These are phyloP conservation scores for Sarocladium oryzae DNA, from an alignment of 2,329 filamentous ascomycete species.

Conservation along the genomic window DNA sequence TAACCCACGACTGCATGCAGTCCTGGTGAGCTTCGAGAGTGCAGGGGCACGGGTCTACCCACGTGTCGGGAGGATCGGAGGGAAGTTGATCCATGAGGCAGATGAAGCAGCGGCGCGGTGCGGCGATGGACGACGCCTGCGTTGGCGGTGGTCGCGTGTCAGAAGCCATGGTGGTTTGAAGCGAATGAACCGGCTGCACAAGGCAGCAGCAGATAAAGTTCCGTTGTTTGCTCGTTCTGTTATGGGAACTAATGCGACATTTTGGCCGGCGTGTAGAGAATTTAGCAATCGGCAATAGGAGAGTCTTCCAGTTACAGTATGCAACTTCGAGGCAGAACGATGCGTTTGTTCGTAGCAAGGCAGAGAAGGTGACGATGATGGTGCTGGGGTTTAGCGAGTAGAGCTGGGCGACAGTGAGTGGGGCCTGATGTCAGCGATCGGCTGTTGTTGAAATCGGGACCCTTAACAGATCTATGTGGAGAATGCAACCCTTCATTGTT, in stretches of 20 bases:
- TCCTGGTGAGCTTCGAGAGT: constrained; percentile 85
- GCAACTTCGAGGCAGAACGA: no score
- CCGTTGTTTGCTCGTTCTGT: background rate
- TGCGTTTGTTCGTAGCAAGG: no score
- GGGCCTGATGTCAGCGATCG: constrained; percentile 6
- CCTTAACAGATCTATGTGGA: no score
- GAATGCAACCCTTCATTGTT: no score
- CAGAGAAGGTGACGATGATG: no score
- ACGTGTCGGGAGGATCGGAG: constrained; percentile 43
- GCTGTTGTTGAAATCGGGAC: background rate
- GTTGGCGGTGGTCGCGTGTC: constrained; percentile 13
- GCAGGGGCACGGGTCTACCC: constrained; percentile 87
- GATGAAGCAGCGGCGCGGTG: constrained; percentile 51
- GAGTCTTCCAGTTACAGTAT: no score
- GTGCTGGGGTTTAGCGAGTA: no score
- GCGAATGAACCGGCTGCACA: background rate
- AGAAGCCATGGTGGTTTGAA: constrained; percentile 10
- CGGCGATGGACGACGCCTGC: constrained; percentile 17
- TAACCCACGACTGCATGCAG: constrained; percentile 86
- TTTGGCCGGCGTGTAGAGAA: no score
- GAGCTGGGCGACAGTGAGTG: background rate
- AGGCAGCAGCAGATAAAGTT: background rate
- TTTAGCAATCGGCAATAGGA: no score
- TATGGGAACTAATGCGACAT: no score
- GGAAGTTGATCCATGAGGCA: constrained; percentile 53